A percentile compares a stretch with the other conserved stretches of the same genome.
phyloP scores from a whole-genome alignment of 306 rosid species.

The Leucaena leucocephala region DNA sequence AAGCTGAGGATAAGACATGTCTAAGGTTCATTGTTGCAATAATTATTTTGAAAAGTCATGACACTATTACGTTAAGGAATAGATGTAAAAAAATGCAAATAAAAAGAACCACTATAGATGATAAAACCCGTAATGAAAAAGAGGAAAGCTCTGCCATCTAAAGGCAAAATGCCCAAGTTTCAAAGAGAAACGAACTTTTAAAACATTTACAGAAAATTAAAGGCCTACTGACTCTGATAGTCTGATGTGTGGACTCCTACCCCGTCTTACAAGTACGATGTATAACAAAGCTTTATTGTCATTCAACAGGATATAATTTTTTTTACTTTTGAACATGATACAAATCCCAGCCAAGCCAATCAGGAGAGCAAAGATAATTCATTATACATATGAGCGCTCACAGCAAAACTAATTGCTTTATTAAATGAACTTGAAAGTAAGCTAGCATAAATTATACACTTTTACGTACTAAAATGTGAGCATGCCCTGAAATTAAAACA shows the following conservation, averaged over 20 bases:
- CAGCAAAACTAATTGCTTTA: background rate
- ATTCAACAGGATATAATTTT: background rate
- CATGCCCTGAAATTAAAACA: background rate
- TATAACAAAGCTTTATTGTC: constrained; percentile 1
- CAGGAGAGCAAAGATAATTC: background rate
- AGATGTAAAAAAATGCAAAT: too few species aligned
- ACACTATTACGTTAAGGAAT: background rate
- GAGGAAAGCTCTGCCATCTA: background rate
- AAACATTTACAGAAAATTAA: constrained; percentile 2
- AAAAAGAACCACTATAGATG: background rate
- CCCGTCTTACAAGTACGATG: background rate
- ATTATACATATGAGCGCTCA: background rate
- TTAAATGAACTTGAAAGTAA: background rate
- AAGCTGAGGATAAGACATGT: constrained; percentile 45
- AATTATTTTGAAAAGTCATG: background rate
- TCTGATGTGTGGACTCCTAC: background rate
- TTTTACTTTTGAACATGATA: background rate
- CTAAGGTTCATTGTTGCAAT: constrained; percentile 4
- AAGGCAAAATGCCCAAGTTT: constrained; percentile 10
- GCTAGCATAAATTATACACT: background rate
- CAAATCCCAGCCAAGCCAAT: background rate
- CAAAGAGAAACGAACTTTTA: background rate
- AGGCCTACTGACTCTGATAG: background rate
- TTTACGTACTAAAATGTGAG: background rate
- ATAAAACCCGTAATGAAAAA: constrained; percentile 9